Percentiles rank a stretch among this genome's conserved stretches.
These are phyloP conservation scores for Neopestalotiopsis sp. DNA, from an alignment of 2,329 filamentous ascomycete species.

Conservation along the genomic window DNA sequence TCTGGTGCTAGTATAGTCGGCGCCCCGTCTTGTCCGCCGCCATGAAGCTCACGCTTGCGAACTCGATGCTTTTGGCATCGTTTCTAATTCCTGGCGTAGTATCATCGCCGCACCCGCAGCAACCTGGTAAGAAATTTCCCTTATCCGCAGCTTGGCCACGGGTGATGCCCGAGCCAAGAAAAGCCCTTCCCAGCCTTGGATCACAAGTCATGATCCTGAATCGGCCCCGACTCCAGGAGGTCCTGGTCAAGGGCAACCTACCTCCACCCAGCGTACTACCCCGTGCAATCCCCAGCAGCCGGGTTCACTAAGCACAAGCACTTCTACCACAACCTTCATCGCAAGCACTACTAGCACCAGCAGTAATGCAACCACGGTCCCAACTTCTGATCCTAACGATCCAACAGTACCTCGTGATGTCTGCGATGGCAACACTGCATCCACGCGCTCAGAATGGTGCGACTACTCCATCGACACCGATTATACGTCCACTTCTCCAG, in stretches of 20 bases:
- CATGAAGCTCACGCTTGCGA: constrained; percentile 1
- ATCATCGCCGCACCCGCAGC: neutral
- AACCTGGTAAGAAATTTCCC: constrained; percentile 3
- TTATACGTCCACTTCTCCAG: constrained; percentile 34
- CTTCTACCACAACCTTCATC: neutral
- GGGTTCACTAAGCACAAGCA: neutral
- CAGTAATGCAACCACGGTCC: neutral
- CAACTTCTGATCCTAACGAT: constrained; percentile 1
- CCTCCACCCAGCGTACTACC: neutral
- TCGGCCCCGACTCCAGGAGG: neutral
- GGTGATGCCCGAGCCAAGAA: neutral
- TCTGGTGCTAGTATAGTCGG: neutral
- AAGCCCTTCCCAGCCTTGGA: neutral
- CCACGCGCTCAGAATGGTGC: constrained; percentile 33
- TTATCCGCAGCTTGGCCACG: neutral
- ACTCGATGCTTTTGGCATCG: neutral
- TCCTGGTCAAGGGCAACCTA: neutral
- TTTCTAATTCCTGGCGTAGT: constrained; percentile 4
- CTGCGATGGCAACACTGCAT: constrained; percentile 14
- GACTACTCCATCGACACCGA: constrained; percentile 43
- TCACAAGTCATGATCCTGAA: neutral
- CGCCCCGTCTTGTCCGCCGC: neutral
- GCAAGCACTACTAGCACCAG: constrained; percentile 1
- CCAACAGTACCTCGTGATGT: constrained; percentile 11
- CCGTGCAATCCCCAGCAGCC: neutral